Conservation (phyloP, 495 filamentous ascomycete genomes). For the Usnea hakonensis region DNA sequence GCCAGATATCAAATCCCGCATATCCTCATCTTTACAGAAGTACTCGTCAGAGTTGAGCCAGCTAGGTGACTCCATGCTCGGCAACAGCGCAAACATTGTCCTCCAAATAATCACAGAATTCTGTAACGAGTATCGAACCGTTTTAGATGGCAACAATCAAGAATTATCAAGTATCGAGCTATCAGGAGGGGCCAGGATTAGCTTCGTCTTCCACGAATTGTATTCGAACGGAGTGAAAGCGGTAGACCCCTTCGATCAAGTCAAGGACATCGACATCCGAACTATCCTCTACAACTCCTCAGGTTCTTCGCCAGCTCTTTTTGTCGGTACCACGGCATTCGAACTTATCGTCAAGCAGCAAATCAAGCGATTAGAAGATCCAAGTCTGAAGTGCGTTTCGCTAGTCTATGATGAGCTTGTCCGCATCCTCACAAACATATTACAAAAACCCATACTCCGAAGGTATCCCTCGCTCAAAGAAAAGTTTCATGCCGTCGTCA, state of each 20-base stretch:
- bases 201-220: conserved; percentile 98
- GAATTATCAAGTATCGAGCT: conserved; percentile 85
- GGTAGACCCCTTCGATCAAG: conserved; percentile 92
- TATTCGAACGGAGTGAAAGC: conserved; percentile 98
- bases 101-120: conserved; percentile 99
- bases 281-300: conserved; percentile 98
- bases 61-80: conserved; percentile 91
- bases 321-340: conserved; percentile 95
- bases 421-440: conserved; percentile 82
- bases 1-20: conserved; percentile 95
- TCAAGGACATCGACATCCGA: conserved; percentile 96
- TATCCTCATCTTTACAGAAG: conserved; percentile 84
- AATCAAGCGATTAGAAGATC: conserved; percentile 93
- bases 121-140: conserved; percentile 90
- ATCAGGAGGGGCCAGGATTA: conserved; percentile 95
- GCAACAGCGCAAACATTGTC: conserved; percentile 91
- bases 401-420: conserved; percentile 97
- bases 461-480: conserved; percentile 92
- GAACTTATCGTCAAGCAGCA: conserved; percentile 98
- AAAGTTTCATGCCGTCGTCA: conserved; percentile 92
- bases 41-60: conserved; percentile 74
- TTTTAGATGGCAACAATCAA: conserved; percentile 91
- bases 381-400: conserved; percentile 91
- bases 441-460: conserved; percentile 83
- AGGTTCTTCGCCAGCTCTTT: conserved; percentile 91